Conservation (phyloP, 805 yeast genomes). For the Candida ascalaphidarum region DNA sequence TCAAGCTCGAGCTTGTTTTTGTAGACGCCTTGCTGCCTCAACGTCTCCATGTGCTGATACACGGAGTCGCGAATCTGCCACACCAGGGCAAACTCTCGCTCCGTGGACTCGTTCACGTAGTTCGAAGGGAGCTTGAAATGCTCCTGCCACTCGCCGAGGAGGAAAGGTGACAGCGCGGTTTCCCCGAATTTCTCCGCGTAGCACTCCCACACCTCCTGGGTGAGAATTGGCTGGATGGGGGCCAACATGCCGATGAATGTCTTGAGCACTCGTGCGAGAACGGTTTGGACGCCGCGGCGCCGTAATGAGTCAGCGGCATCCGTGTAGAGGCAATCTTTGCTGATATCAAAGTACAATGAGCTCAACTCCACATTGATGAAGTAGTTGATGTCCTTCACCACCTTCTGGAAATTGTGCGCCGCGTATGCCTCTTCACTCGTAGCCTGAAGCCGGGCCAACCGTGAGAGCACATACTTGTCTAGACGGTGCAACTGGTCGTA, state of each 20-base stretch:
- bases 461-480: slow-evolving; percentile 59
- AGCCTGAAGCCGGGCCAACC: slow-evolving; percentile 39
- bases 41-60: slow-evolving; percentile 45
- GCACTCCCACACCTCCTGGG: slow-evolving; percentile 83
- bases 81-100: slow-evolving; percentile 36
- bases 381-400: slow-evolving; percentile 56
- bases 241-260: slow-evolving; percentile 61
- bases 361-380: slow-evolving; percentile 74
- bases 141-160: slow-evolving; percentile 31
- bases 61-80: slow-evolving; percentile 41
- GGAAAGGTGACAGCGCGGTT: slow-evolving; percentile 36
- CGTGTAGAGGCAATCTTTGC: slow-evolving; percentile 81
- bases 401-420: slow-evolving; percentile 57
- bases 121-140: slow-evolving; percentile 20
- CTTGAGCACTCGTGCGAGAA: slow-evolving; percentile 48
- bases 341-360: slow-evolving; percentile 76
- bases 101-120: slow-evolving; percentile 27
- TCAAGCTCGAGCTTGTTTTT: slow-evolving; percentile 55
- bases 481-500: slow-evolving; percentile 28
- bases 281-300: slow-evolving; percentile 60
- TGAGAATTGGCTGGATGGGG: slow-evolving; percentile 75
- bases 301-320: slow-evolving; percentile 39
- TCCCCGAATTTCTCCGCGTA: slow-evolving; percentile 25
- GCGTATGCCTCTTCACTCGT: slow-evolving; percentile 39
- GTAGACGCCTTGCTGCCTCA: slow-evolving; percentile 44